phyloP scores from a whole-genome alignment of 257 asterid species.

The Salvia splendens region DNA sequence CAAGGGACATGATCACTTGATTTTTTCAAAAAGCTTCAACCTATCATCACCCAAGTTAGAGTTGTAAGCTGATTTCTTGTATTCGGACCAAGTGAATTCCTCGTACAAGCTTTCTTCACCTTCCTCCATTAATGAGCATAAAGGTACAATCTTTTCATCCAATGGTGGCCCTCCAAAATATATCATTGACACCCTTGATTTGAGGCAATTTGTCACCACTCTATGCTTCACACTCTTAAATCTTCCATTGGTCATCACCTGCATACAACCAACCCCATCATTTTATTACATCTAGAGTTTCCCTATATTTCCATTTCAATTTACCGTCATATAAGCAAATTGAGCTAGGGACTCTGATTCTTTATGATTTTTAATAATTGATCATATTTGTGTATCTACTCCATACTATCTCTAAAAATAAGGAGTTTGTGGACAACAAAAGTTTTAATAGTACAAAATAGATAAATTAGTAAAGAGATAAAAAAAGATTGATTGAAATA shows the following conservation, averaged over 20 bases:
- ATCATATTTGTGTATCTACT: too few relatives aligned
- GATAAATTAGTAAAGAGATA: too few relatives aligned
- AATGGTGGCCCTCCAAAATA: conserved; percentile 66
- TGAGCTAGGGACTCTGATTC: too few relatives aligned
- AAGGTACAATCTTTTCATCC: conserved; percentile 47
- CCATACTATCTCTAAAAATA: too few relatives aligned
- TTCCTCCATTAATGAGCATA: conserved; percentile 47
- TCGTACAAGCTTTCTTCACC: conserved; percentile 58
- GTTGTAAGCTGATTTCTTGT: conserved; percentile 53
- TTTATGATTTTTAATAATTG: too few relatives aligned
- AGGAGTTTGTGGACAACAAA: too few relatives aligned
- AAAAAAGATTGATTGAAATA: too few relatives aligned
- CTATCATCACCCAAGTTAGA: conserved; percentile 55
- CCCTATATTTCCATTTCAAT: too few relatives aligned
- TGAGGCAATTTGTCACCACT: conserved; percentile 43
- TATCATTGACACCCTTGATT: conserved; percentile 58
- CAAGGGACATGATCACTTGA: not conserved
- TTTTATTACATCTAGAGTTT: too few relatives aligned
- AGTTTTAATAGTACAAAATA: too few relatives aligned
- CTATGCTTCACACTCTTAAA: conserved; percentile 51
- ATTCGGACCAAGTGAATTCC: conserved; percentile 66
- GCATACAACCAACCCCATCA: not conserved
- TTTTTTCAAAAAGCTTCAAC: conserved; percentile 42
- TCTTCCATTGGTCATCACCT: conserved; percentile 45
- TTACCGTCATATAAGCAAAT: too few relatives aligned